Evolutionary conservation across 495 filamentous ascomycete species (phyloP), one percentile per base, ranked within the genome.

Genomic region (Alectoria sarmentosa): DNA sequence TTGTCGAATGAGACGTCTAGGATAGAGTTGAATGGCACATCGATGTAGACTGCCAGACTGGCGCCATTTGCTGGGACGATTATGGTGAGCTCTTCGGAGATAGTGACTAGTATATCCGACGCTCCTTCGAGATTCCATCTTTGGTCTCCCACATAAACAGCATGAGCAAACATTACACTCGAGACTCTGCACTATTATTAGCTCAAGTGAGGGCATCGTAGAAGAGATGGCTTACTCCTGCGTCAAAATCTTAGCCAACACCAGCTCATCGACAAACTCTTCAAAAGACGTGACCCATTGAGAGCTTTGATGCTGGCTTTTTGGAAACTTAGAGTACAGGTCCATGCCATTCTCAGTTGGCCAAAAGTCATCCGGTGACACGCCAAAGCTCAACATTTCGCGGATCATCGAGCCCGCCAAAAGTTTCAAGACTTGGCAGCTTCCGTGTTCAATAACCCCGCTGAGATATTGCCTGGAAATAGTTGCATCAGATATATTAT

Each of bases 221-320:
- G 11, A 19, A 7, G 15, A 15, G 13, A 17, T 32, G 0, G 46
- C 63, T 36, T 66, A 69, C 67, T 62, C 57, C 34, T 65, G 19
- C 10, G 41, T 63, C 34, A 49, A 28, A 13, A 56, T 6, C n/a
- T 48, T 44, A 58, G 30, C 30, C 28, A 64, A 11, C 4, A 58
- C 38, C 14, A 67, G 32, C 15, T 63, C 46, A 26, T 69, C 67
- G 3, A 71, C 34, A 30, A 69, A 71, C 3, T 28, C 38, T 39
- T 63, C 56, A 37, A 71, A 69, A 19, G 62, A 62, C 1, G 61
- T 37, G 10, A 69, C 52, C 69, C 69, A 71, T 37, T 63, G 61
- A 19, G 55, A 62, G 37, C 60, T 39, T n/a, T 59, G 49, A 28
- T 65, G 46, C 17, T 61, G 14, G 28, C 58, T 59, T 21, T 15